Evolutionary conservation across 1,139 yeast species (phyloP).

Genomic region (Debaryomyces udenii): DNA sequence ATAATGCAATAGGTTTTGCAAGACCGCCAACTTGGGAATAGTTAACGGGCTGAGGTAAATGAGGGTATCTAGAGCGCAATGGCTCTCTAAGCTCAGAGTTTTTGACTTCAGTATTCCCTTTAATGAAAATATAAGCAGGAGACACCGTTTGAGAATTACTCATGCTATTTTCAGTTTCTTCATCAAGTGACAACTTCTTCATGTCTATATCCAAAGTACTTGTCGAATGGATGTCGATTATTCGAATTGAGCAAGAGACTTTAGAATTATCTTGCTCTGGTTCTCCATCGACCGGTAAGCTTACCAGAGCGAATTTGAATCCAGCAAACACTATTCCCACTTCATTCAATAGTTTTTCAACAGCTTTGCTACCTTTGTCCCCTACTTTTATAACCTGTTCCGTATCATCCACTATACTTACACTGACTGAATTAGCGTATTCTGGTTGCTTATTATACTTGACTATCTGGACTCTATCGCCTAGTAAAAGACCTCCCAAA

Average conservation of each 20-base stretch:
- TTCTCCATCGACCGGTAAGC: conserved; percentile 11
- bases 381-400: conserved; percentile 11
- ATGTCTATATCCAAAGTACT: conserved; percentile 26
- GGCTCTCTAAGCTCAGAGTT: conserved; percentile 23
- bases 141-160: conserved; percentile 30
- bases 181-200: conserved; percentile 28
- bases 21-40: conserved; percentile 80
- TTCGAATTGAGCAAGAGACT: conserved; percentile 12
- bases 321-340: conserved; percentile 64
- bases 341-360: conserved; percentile 47
- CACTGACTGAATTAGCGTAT: conserved; percentile 38
- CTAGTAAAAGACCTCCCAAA: conserved; percentile 63
- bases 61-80: conserved; percentile 34
- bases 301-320: conserved; percentile 23
- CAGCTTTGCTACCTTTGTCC: conserved; percentile 15
- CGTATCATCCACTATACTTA: conserved; percentile 14
- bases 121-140: conserved; percentile 49
- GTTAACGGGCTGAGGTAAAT: conserved; percentile 42
- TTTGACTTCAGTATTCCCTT: conserved; percentile 37
- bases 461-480: conserved; percentile 65
- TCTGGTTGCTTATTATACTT: conserved; percentile 53
- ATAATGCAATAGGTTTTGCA: conserved; percentile 56
- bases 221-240: conserved; percentile 28
- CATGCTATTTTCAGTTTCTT: conserved; percentile 15
- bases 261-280: conserved; percentile 12